Percentiles rank a stretch among this genome's conserved stretches.
Conservation (phyloP, 495 filamentous ascomycete species). For the Jackrogersella multiformis region DNA sequence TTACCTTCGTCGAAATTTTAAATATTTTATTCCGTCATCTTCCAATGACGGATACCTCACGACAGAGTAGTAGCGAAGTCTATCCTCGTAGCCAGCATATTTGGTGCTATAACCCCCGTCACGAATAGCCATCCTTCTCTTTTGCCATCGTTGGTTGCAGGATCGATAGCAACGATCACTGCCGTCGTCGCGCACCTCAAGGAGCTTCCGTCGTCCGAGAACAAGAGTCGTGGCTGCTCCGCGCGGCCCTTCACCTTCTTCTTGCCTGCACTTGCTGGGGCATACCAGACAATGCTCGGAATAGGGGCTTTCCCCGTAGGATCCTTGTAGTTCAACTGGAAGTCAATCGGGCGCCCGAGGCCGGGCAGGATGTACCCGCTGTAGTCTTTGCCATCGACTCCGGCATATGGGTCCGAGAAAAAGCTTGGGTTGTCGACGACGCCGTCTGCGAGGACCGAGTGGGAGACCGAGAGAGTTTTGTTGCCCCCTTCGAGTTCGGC, state of each 20-base stretch:
- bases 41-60: neutral
- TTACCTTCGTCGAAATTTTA: no score
- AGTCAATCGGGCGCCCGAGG: conserved; percentile 51
- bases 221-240: conserved; percentile 54
- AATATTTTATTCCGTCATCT: no score
- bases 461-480: conserved; percentile 53
- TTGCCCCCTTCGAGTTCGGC: conserved; percentile 28
- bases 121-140: conserved; percentile 67
- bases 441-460: conserved; percentile 53
- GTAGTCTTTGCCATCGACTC: conserved; percentile 64
- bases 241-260: conserved; percentile 47
- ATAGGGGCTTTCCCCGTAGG: conserved; percentile 54
- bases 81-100: conserved; percentile 63
- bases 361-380: conserved; percentile 67
- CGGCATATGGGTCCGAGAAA: conserved; percentile 62
- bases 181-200: conserved; percentile 63
- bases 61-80: conserved; percentile 49
- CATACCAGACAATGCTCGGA: conserved; percentile 56
- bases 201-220: conserved; percentile 66
- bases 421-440: conserved; percentile 68
- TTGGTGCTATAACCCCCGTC: conserved; percentile 64
- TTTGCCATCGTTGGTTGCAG: conserved; percentile 45
- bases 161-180: conserved; percentile 63
- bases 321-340: conserved; percentile 48
- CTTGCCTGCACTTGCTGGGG: conserved; percentile 39